Evolutionary conservation across 257 asterid genomes (phyloP).

Genomic region (Rehmannia glutinosa): DNA sequence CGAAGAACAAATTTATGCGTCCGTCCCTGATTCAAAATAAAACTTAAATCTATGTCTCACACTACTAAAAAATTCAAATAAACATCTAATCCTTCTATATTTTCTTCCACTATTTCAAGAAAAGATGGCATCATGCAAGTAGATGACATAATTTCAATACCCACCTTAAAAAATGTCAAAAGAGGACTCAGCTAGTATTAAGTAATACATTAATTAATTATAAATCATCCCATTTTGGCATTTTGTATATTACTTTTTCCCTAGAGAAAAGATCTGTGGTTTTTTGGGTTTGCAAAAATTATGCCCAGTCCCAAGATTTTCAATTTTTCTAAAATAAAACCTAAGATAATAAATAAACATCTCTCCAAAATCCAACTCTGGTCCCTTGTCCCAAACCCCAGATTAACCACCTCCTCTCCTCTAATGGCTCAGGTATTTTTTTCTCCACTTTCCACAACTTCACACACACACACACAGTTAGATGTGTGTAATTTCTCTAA

Average conservation of each 20-base stretch:
- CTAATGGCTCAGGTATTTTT: constrained; percentile 42
- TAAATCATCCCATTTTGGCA: background rate
- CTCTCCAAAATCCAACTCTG: no score
- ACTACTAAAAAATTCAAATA: no score
- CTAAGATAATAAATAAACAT: constrained; percentile 7
- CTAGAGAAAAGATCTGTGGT: background rate
- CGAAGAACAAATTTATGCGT: no score
- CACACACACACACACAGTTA: background rate
- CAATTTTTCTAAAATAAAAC: background rate
- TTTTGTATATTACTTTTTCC: background rate
- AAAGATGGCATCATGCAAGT: background rate
- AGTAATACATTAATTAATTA: background rate
- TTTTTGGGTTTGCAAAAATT: background rate
- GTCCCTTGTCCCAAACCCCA: no score
- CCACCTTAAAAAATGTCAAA: background rate
- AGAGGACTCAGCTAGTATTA: constrained; percentile 4
- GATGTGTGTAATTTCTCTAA: no score
- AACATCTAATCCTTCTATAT: background rate
- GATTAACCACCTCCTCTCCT: constrained; percentile 9
- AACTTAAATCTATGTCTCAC: no score
- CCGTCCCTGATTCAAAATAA: no score
- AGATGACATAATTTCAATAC: background rate
- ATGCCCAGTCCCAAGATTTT: background rate
- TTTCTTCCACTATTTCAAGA: constrained; percentile 1
- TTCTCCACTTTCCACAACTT: background rate